These are phyloP conservation scores for Akanthomyces uredinophilus DNA, from an alignment of 2,329 filamentous ascomycete genomes.

Conservation along the genomic window DNA sequence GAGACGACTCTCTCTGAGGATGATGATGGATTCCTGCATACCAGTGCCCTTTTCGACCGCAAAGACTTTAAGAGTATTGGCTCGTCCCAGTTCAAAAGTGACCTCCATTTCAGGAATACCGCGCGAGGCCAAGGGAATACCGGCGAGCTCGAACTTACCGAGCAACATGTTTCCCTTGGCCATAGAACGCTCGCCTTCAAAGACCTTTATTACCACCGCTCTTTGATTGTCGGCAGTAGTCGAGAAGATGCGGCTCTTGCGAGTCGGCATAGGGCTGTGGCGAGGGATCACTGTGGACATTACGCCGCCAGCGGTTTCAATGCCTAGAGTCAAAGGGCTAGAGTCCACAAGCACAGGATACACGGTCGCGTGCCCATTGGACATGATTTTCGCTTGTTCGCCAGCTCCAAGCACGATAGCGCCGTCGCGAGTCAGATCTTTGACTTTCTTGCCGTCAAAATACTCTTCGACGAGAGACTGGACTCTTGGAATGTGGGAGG, in stretches of 20 bases:
- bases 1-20: conserved; percentile 98
- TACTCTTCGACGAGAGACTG: conserved; percentile 90
- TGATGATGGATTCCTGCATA: conserved; percentile 95
- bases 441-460: conserved; percentile 88
- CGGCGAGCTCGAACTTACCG: conserved; percentile 96
- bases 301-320: conserved; percentile 94
- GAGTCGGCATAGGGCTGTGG: conserved; percentile 90
- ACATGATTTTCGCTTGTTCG: conserved; percentile 92
- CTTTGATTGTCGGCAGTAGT: conserved; percentile 96
- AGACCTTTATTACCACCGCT: conserved; percentile 91
- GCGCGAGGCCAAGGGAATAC: conserved; percentile 89
- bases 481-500: conserved; percentile 98
- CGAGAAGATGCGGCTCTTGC: conserved; percentile 98
- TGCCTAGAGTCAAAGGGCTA: conserved; percentile 92
- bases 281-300: conserved; percentile 96
- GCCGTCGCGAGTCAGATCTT: conserved; percentile 99
- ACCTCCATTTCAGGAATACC: conserved; percentile 98
- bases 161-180: conserved; percentile 97
- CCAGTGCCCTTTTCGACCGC: conserved; percentile 97
- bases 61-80: conserved; percentile 95
- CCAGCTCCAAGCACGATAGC: conserved; percentile 97
- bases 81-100: conserved; percentile 94
- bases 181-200: conserved; percentile 85
- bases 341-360: conserved; percentile 92
- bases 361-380: conserved; percentile 74